phyloP scores from a whole-genome alignment of 2,329 filamentous ascomycete genomes.

The Fusarium subtropicale region DNA sequence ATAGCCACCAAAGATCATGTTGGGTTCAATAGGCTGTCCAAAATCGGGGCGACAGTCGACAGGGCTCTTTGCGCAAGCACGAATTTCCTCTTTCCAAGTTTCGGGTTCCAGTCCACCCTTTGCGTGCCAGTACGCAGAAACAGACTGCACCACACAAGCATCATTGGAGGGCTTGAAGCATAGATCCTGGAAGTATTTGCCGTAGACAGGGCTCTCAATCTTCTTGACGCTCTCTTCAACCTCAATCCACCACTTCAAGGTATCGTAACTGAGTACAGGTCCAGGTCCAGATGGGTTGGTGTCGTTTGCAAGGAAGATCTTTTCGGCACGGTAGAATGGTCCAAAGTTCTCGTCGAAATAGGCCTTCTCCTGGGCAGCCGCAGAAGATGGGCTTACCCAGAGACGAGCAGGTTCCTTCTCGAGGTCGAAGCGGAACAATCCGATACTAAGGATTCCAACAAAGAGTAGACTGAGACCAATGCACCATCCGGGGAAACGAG shows the following conservation, averaged over 20 bases:
- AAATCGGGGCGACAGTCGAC: slow-evolving; percentile 89
- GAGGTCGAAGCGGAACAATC: slow-evolving; percentile 89
- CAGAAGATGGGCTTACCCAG: slow-evolving; percentile 96
- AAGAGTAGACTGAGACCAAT: slow-evolving; percentile 80
- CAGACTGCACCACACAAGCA: slow-evolving; percentile 90
- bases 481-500: slow-evolving; percentile 85
- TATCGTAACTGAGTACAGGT: slow-evolving; percentile 89
- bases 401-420: slow-evolving; percentile 90
- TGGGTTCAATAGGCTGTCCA: slow-evolving; percentile 86
- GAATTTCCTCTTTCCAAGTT: slow-evolving; percentile 78
- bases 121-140: slow-evolving; percentile 88
- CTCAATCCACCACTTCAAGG: slow-evolving; percentile 91
- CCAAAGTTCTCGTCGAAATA: slow-evolving; percentile 96
- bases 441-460: slow-evolving; percentile 82
- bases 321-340: slow-evolving; percentile 94
- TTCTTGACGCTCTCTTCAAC: slow-evolving; percentile 82
- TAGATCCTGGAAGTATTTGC: slow-evolving; percentile 80
- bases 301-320: slow-evolving; percentile 94
- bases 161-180: slow-evolving; percentile 94
- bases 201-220: slow-evolving; percentile 76
- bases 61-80: slow-evolving; percentile 80
- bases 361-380: slow-evolving; percentile 89
- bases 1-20: slow-evolving; percentile 87
- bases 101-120: slow-evolving; percentile 56
- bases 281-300: slow-evolving; percentile 71